Base-by-base conservation (phyloP, 768 basidiomycete species). In the Boletus pseudopeckii region DNA sequence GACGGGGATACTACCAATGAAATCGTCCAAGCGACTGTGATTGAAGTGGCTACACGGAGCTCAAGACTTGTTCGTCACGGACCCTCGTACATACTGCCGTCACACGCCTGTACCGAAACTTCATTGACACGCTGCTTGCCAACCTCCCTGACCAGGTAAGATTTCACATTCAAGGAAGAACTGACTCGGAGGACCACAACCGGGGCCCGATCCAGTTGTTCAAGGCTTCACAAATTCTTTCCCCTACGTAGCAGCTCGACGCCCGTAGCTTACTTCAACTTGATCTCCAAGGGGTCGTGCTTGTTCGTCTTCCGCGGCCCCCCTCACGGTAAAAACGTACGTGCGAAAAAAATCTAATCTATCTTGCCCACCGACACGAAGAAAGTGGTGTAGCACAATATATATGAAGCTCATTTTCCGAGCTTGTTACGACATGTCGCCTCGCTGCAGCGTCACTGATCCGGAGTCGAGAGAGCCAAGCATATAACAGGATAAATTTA, bases 1-100 rank as follows among this genome's bases (percentile, higher is more conserved):
- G 46, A 45, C 50, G 52, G 56, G 15, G 51, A 40, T 62, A 36
- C 53, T 15, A 45, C 34, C 53, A 45, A 17, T 18, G 24, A 30
- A 34, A 33, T 47, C 20, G 11, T 28, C 28, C 49, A 37, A 34
- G 14, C n/a, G 14, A 40, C 42, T n/a, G 11, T 5, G 6, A 34
- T 24, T 18, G 15, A 32, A 32, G 26, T 18, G 45, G 8, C 26
- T 20, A 8, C 34, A 37, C 17, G 7, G 32, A 10, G 11, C 24
- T 48, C n/a, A 14, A 24, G 15, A 39, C 28, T 5, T 28, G 18
- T 26, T 30, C 32, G 24, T 48, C 26, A 18, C 18, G 18, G 20
- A n/a, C 26, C 1, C 20, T 33, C 10, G 33, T n/a, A n/a, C n/a
- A n/a, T 6, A 20, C 10, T 26, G 11, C 18, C 15, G 5, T n/a